Evolutionary conservation across 257 asterid genomes (phyloP), one percentile per base, ranked within the genome.

Genomic region (Forsythia suspensa): DNA sequence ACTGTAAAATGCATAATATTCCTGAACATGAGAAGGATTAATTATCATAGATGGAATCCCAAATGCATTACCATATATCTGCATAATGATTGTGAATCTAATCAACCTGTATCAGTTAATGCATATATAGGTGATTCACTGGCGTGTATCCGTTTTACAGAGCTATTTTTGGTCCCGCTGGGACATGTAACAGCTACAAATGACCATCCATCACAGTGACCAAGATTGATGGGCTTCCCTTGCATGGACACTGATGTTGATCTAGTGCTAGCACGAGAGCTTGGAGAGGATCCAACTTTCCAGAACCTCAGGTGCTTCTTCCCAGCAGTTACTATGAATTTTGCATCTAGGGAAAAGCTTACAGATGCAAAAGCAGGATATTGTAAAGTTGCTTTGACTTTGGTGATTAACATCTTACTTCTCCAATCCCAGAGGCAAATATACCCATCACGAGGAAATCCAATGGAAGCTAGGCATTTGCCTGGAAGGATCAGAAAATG

Each of bases 341-440:
- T 87, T 74, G 82, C 87, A 78, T 90, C 88, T 70, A 72, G 75
- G 48, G 95, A 87, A 84, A 91, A 88, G 73, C 79, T 82, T 69
- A 90, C 79, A 16, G 91, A 88, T 82, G 91, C 76, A 74, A 87
- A 65, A 57, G 89, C 81, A 69, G 86, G 86, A 82, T 90, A 81
- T 76, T 81, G 82, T 55, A 89, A 83, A 74, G 85, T 83, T 70
- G 84, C 86, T 83, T 84, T 91, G 66, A 88, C 79, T 80, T 85
- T 91, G 55, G 90, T 85, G 75, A 82, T 87, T 82, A 90, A 70
- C 37, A 79, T 70, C 80, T 84, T 87, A 46, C 80, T 83, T 61
- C 79, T 83, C 89, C 87, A 87, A 78, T 91, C 90, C 97, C 95
- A 91, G 79, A 91, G 85, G 84, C 92, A 91, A 42, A 91, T 76